Evolutionary conservation across 2,329 filamentous ascomycete species (phyloP).

Genomic region (Colletotrichum trifolii): DNA sequence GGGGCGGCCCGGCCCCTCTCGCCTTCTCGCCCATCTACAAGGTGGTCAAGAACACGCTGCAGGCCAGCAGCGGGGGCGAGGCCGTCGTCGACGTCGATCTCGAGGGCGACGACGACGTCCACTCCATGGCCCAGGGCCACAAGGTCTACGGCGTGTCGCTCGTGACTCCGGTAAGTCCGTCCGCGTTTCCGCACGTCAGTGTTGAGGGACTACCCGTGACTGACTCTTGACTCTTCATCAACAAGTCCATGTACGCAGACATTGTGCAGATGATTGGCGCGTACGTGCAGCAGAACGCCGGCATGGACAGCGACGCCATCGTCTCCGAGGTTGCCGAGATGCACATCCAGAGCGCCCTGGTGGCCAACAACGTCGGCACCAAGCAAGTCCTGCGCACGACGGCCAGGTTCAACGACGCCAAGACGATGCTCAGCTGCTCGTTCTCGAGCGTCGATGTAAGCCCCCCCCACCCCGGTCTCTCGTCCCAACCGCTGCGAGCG

Average conservation of each 20-base stretch:
- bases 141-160: constrained; percentile 74
- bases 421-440: neutral
- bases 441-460: constrained; percentile 16
- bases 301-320: constrained; percentile 65
- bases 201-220: neutral
- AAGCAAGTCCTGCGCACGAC: constrained; percentile 70
- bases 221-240: neutral
- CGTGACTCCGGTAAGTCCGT: constrained; percentile 62
- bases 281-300: constrained; percentile 71
- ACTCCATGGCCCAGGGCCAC: constrained; percentile 70
- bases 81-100: constrained; percentile 68
- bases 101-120: constrained; percentile 69
- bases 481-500: constrained; percentile 35
- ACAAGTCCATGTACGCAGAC: constrained; percentile 62
- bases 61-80: constrained; percentile 66
- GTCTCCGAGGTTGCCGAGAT: constrained; percentile 74
- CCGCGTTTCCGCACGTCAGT: too few species aligned
- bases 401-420: constrained; percentile 65
- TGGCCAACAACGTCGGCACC: constrained; percentile 59
- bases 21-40: constrained; percentile 60
- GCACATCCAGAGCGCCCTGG: constrained; percentile 76
- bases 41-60: constrained; percentile 72
- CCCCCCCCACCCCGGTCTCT: too few species aligned
- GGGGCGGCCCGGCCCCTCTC: constrained; percentile 42
- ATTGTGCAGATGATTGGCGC: constrained; percentile 72